phyloP scores from a whole-genome alignment of 176 grass and related monocot species.

The Carex cristatella region DNA sequence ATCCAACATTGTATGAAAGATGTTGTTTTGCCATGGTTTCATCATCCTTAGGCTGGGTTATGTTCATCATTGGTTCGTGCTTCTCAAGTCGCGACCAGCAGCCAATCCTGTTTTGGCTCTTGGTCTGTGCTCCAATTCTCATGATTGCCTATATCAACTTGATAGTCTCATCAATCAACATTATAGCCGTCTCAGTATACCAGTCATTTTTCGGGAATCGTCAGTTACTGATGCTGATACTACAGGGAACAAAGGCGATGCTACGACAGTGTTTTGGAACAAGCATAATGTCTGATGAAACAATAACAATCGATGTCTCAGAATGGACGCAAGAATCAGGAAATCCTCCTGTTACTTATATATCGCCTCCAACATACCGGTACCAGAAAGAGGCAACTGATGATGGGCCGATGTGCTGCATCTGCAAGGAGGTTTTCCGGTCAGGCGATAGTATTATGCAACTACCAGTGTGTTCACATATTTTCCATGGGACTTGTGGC shows the following conservation, averaged over 20 bases:
- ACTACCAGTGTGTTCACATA: not conserved
- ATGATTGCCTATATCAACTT: not conserved
- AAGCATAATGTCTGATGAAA: not conserved
- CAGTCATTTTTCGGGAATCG: not conserved
- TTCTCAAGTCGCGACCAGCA: not conserved
- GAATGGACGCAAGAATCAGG: not conserved
- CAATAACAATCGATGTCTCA: not conserved
- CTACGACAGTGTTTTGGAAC: not conserved
- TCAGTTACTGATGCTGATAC: not conserved
- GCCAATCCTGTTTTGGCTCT: not conserved
- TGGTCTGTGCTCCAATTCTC: not conserved
- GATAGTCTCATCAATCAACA: not conserved
- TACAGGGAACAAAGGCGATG: not conserved
- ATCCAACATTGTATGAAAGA: not conserved
- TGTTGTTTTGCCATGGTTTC: conserved; percentile 5
- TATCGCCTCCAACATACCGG: not conserved
- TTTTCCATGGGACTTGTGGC: not conserved
- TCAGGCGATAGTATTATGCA: not conserved
- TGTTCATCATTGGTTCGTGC: not conserved
- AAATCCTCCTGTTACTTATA: not conserved
- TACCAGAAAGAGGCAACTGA: not conserved
- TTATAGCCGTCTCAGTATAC: not conserved
- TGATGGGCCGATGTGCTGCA: not conserved
- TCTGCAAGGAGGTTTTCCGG: not conserved
- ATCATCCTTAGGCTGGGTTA: conserved; percentile 2